A percentile compares a stretch with the other conserved stretches of the same genome.
These are phyloP conservation scores for Diaporthe ampelina DNA, from an alignment of 2,329 filamentous ascomycete genomes.

Conservation along the genomic window DNA sequence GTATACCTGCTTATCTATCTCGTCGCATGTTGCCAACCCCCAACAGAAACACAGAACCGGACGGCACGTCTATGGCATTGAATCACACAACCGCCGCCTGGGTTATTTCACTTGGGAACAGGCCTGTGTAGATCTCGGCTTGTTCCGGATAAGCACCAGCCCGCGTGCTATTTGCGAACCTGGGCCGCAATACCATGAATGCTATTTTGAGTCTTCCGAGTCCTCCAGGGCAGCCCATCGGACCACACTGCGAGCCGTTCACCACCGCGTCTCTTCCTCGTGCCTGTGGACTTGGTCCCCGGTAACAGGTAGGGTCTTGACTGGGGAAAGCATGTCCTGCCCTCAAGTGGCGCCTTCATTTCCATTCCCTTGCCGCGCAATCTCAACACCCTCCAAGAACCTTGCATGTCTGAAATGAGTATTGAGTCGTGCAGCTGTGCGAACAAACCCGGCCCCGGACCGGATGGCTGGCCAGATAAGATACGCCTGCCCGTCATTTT, in stretches of 20 bases:
- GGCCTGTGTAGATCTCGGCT: slow-evolving; percentile 4
- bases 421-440: slow-evolving; percentile 27
- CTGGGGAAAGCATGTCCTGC: not conserved
- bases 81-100: not conserved
- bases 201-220: not conserved
- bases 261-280: not conserved
- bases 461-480: not conserved
- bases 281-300: not conserved
- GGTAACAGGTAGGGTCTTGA: not conserved
- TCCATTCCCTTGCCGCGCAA: slow-evolving; percentile 20
- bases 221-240: not conserved
- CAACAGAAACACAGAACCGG: not conserved
- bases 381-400: slow-evolving; percentile 12
- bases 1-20: not conserved
- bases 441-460: not conserved
- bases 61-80: not conserved
- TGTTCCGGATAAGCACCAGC: slow-evolving; percentile 19
- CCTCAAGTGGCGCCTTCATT: not conserved
- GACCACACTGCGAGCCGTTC: not conserved
- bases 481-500: not conserved
- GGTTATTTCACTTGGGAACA: not conserved
- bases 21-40: slow-evolving; percentile 17
- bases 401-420: slow-evolving; percentile 24
- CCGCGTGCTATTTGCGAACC: not conserved
- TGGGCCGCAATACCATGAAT: not conserved